These are phyloP conservation scores for Schizophyllum commune DNA, from an alignment of 1,284 basidiomycete species.

Conservation along the genomic window DNA sequence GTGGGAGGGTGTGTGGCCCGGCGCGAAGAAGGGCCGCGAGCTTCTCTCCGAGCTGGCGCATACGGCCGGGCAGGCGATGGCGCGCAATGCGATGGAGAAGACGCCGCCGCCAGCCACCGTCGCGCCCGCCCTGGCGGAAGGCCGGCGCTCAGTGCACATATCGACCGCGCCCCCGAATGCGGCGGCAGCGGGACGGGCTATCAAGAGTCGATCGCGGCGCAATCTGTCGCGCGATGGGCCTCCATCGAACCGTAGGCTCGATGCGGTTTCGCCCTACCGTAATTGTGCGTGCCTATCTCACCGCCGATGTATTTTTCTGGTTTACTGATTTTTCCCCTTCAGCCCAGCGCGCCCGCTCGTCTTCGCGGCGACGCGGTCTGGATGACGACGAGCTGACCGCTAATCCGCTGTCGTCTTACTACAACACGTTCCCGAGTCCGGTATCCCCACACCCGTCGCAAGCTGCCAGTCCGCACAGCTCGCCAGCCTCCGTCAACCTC, in stretches of 20 bases:
- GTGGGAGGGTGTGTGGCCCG: conserved; percentile 86
- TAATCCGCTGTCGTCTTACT: conserved; percentile 27
- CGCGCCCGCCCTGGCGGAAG: conserved; percentile 33
- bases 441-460: conserved; percentile 30
- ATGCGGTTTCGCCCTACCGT: conserved; percentile 57
- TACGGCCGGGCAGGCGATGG: conserved; percentile 62
- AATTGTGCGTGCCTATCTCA: conserved; percentile 43
- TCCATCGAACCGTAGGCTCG: conserved; percentile 45
- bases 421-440: conserved; percentile 47
- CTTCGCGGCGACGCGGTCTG: conserved; percentile 62
- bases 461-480: conserved; percentile 54
- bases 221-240: conserved; percentile 14
- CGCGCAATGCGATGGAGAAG: conserved; percentile 24
- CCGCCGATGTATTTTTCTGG: neutral
- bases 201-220: conserved; percentile 39
- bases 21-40: conserved; percentile 80
- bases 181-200: conserved; percentile 52
- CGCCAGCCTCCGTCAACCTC: conserved; percentile 61
- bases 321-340: conserved; percentile 15
- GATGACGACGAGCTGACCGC: conserved; percentile 51
- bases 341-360: conserved; percentile 63
- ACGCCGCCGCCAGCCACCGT: conserved; percentile 24
- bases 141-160: conserved; percentile 46
- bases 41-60: conserved; percentile 59
- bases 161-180: conserved; percentile 34